Base-by-base conservation (phyloP, 257 asterid genomes). In the Fraxinus pennsylvanica region DNA sequence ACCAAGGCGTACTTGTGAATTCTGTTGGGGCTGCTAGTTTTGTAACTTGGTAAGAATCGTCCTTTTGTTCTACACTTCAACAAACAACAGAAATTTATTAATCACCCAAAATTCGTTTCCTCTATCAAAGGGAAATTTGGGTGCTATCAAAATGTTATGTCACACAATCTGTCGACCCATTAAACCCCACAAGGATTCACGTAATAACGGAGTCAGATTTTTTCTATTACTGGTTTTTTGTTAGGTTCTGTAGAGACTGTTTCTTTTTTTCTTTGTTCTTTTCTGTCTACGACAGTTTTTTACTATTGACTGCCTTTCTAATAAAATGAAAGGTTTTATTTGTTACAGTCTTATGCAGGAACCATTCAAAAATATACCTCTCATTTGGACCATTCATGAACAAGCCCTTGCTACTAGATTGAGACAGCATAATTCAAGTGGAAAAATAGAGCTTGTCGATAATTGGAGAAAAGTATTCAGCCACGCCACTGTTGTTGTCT, bases 341-440 rank as follows among this genome's bases (percentile, higher is more conserved):
- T 82, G 82, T 80, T 81, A 77, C 94, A 96, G 99, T 85, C 91
- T 96, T 72, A 89, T 89, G 96, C 97, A 92, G 97, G 99, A 92
- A 71, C 99, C 99, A 78, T 96, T 92, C 85, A 90, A 80, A 85
- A 84, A 82, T 74, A 86, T 91, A 61, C 97, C 97, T 79, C 83
- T 96, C 69, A 86, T 92, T 77, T 96, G 99, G 99, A 92, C 97
- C 61, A 87, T 96, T 79, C 97, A 93, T 72, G 98, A 96, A 83
- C 86, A 88, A 78, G 72, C 81, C 30, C 97, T 93, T 69, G 94
- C 92, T 36, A 38, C 63, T 76, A 92, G 88, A 72, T 80, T 92
- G 89, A 86, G 89, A 70, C 88, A 89, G 25, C 84, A 92, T 82
- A 82, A 76, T 78, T 83, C 89, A 32, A 87, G 80, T 81, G 95